Percentiles rank a stretch among this genome's conserved stretches.
These are phyloP conservation scores for Kurtzmaniella quercitrusa DNA, from an alignment of 1,139 yeast species.

Conservation along the genomic window DNA sequence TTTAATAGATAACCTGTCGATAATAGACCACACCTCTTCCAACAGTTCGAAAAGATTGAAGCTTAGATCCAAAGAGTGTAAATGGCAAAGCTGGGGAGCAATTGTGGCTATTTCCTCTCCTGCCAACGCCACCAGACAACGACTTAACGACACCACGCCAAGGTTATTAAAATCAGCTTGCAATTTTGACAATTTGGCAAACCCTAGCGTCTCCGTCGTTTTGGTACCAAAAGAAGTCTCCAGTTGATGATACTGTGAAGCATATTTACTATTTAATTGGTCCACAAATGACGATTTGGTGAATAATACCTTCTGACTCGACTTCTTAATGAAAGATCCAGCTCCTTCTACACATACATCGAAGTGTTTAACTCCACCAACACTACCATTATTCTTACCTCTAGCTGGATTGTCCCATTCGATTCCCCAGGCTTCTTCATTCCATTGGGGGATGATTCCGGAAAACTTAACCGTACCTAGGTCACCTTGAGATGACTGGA, in stretches of 20 bases:
- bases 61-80: slow-evolving; percentile 53
- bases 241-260: slow-evolving; percentile 20
- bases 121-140: slow-evolving; percentile 21
- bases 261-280: slow-evolving; percentile 50
- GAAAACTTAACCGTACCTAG: slow-evolving; percentile 60
- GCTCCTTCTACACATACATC: slow-evolving; percentile 25
- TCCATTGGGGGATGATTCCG: slow-evolving; percentile 65
- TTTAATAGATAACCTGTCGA: slow-evolving; percentile 29
- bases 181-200: slow-evolving; percentile 46
- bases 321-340: slow-evolving; percentile 65
- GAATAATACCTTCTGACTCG: slow-evolving; percentile 25
- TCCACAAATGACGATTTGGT: slow-evolving; percentile 31
- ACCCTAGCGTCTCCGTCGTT: slow-evolving; percentile 58
- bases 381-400: slow-evolving; percentile 80
- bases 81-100: not conserved
- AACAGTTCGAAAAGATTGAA: slow-evolving; percentile 51
- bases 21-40: slow-evolving; percentile 32
- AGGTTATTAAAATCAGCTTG: slow-evolving; percentile 47
- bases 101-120: slow-evolving; percentile 9
- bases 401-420: slow-evolving; percentile 76
- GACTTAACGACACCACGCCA: slow-evolving; percentile 47
- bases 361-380: slow-evolving; percentile 62
- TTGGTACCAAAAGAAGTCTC: slow-evolving; percentile 46
- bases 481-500: slow-evolving; percentile 36
- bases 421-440: slow-evolving; percentile 59